These are phyloP conservation scores for Prunus mume DNA, from an alignment of 306 rosid genomes.

Conservation along the genomic window DNA sequence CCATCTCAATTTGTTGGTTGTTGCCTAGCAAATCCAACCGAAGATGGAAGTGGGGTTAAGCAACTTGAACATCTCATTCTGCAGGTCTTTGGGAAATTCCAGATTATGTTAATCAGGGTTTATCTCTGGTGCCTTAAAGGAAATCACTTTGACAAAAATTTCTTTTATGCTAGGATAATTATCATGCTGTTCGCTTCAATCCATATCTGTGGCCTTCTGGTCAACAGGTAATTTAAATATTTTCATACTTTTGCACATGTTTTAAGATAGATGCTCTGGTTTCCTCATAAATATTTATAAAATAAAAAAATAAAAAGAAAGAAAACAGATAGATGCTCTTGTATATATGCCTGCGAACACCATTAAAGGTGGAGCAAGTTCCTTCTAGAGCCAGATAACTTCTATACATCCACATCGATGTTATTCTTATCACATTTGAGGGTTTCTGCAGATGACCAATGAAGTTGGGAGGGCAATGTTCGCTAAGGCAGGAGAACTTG, in stretches of 20 bases:
- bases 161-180: conserved; percentile 63
- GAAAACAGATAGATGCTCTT: too few relatives aligned
- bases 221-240: conserved; percentile 45
- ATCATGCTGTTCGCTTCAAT: conserved; percentile 79
- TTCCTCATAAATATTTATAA: too few relatives aligned
- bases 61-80: conserved; percentile 66
- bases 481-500: conserved; percentile 79
- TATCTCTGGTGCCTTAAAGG: neutral
- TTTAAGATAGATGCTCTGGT: neutral
- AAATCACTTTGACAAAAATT: conserved; percentile 14
- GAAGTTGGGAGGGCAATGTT: conserved; percentile 71
- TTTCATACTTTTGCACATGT: neutral
- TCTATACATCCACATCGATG: neutral
- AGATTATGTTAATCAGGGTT: conserved; percentile 1
- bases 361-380: neutral
- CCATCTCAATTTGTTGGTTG: conserved; percentile 85
- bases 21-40: conserved; percentile 92
- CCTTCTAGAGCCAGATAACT: neutral
- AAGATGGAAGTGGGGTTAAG: conserved; percentile 71
- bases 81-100: conserved; percentile 46
- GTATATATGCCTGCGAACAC: neutral
- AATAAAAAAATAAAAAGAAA: too few relatives aligned
- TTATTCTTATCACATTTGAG: neutral
- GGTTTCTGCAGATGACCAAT: conserved; percentile 74
- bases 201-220: conserved; percentile 91